Percentiles rank a stretch among this genome's conserved stretches.
Evolutionary conservation across 225 moss, liverwort and hornwort genomes (phyloP).

Genomic region (Bryum argenteum): DNA sequence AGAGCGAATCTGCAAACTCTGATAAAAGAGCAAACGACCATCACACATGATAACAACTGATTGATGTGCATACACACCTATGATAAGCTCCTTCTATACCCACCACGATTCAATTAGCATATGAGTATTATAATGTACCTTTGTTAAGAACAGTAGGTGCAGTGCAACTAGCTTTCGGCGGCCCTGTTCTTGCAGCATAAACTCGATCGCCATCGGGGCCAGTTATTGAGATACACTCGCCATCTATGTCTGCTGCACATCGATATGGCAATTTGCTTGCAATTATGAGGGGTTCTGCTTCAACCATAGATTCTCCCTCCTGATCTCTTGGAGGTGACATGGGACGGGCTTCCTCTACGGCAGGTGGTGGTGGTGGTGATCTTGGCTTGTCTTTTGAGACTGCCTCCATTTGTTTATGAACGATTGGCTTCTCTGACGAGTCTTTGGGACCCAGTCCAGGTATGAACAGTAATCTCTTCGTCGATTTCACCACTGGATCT

Average conservation of each 20-base stretch:
- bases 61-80: neutral
- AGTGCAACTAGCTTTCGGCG: slow-evolving; percentile 31
- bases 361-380: slow-evolving; percentile 22
- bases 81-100: neutral
- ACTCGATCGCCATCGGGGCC: slow-evolving; percentile 63
- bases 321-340: slow-evolving; percentile 45
- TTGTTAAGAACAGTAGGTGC: slow-evolving; percentile 28
- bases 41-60: neutral
- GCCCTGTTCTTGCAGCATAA: slow-evolving; percentile 49
- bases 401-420: neutral
- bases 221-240: slow-evolving; percentile 57
- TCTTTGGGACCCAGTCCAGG: slow-evolving; percentile 34
- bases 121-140: slow-evolving; percentile 31
- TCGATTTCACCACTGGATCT: slow-evolving; percentile 23
- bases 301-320: slow-evolving; percentile 44
- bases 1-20: neutral
- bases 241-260: slow-evolving; percentile 61
- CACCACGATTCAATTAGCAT: neutral
- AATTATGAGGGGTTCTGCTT: slow-evolving; percentile 34
- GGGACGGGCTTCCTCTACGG: slow-evolving; percentile 38
- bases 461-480: slow-evolving; percentile 34
- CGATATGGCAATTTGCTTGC: slow-evolving; percentile 47
- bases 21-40: slow-evolving; percentile 7
- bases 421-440: slow-evolving; percentile 29
- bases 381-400: slow-evolving; percentile 19